Evolutionary conservation across 2,329 filamentous ascomycete species (phyloP), one percentile per base, ranked within the genome.

Genomic region (Pseudogymnoascus sp.): DNA sequence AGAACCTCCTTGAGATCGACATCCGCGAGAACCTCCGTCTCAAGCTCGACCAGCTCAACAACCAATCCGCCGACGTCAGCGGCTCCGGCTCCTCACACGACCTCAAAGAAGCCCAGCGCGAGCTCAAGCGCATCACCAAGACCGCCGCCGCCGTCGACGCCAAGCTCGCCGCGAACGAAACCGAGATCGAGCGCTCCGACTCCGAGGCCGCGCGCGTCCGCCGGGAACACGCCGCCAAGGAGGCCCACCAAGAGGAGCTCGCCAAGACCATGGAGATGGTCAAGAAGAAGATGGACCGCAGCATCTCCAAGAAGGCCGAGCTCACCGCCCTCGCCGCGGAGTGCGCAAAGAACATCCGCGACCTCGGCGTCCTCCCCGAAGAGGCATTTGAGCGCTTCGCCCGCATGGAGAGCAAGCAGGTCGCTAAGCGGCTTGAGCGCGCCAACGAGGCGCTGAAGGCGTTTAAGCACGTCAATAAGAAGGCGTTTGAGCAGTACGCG

Each of bases 401-500:
- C 71, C 88, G 88, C 68, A 89, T 91, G 74, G 88, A 91, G 68
- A 86, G 88, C 26, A 90, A 92, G 66, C 84, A 82, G 60, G 89
- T 93, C 76, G 76, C 82, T 61, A 83, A 83, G 70, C 87, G 88
- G 63, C 84, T 97, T 23, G 92, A 94, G 77, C 95, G 92, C 71
- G 91, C 93, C 71, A 95, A 96, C 66, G 91, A 96, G 69, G 87
- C 90, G 0, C 81, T 97, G 62, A 97, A 97, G 78, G 96, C 97
- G 74, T 97, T 94, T 78, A 91, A 92, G 62, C 91, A 97, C 71
- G 92, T 99, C 77, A 99, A 99, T 83, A 99, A 97, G 78, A 97
- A 99, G 78, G 94, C 94, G 0, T 96, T 97, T 72, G 95, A 99
- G 76, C 94, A 99, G 74, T 99, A 97, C 79, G 95, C 93, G 78